phyloP scores from a whole-genome alignment of 306 rosid genomes.

The Rosa persica region DNA sequence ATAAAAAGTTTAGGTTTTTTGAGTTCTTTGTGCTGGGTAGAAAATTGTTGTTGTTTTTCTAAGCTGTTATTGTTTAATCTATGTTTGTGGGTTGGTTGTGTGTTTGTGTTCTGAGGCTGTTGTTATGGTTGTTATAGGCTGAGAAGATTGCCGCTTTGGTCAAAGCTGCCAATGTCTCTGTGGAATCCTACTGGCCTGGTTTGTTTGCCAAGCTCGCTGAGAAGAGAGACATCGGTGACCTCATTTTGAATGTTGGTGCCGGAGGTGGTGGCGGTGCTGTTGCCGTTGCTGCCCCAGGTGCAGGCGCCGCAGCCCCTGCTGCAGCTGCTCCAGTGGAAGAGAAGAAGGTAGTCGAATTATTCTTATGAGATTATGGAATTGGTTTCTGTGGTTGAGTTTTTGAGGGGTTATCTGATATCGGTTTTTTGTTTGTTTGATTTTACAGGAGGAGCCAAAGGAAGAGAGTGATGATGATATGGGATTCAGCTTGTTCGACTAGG shows the following conservation, averaged over 20 bases:
- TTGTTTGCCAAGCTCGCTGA: constrained; percentile 78
- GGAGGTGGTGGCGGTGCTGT: constrained; percentile 62
- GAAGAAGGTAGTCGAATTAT: constrained; percentile 52
- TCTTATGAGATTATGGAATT: neutral
- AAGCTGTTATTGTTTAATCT: neutral
- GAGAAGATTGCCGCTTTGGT: constrained; percentile 65
- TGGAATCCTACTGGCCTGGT: constrained; percentile 67
- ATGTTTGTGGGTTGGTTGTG: neutral
- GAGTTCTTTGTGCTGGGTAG: neutral
- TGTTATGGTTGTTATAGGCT: constrained; percentile 46
- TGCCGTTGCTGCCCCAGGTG: constrained; percentile 52
- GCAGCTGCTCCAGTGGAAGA: constrained; percentile 65
- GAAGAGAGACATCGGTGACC: constrained; percentile 61
- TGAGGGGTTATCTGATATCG: constrained; percentile 14
- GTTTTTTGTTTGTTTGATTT: constrained; percentile 16
- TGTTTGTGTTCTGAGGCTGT: neutral
- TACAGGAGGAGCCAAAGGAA: constrained; percentile 67
- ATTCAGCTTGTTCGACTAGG: constrained; percentile 67
- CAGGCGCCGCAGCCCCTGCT: constrained; percentile 35
- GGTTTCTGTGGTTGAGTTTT: neutral
- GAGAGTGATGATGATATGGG: constrained; percentile 84
- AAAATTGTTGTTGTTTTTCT: neutral
- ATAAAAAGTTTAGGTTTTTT: neutral
- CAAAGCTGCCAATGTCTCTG: constrained; percentile 51
- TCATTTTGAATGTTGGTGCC: constrained; percentile 60